Evolutionary conservation across 116 monocot species (phyloP), one percentile per base, ranked within the genome.

Genomic region (Cymodocea nodosa): DNA sequence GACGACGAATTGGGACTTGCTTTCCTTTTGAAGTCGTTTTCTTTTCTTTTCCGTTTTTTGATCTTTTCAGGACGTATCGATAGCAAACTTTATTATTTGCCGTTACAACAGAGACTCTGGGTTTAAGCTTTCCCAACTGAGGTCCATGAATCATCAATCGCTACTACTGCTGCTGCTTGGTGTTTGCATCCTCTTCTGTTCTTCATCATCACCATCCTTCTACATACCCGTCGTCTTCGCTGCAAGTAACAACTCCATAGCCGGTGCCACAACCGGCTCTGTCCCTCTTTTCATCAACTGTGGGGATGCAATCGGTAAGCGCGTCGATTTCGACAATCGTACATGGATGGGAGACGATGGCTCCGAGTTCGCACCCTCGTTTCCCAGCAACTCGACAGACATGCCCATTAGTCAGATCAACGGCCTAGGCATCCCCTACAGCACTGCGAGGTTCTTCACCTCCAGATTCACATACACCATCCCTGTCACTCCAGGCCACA

Each of bases 231-330:
- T 40, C n/a, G 37, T 62, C n/a, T 40, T 39, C 10, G 62, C 62
- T 15, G 40, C 37, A n/a, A 10, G 23, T 72, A 58, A 9, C 51
- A 72, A 12, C 60, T 62, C 72, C 53, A 64, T 83, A 20, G 55
- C 56, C 51, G 78, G 76, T 30, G 30, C 30, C 30, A 30, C 2
- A 1, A 30, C 1, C 30, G 3, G 30, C 30, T 30, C 30, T 3
- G 30, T 3, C 51, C 15, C 70, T 65, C 81, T 90, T 71, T 81
- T 83, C 10, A 75, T 90, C 39, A 73, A 77, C 69, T 86, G 68
- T 50, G 65, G 78, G 12, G 23, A 4, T 40, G 40, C 4, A 23
- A 8, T 52, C 6, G 62, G 74, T 15, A 5, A 59, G 37, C n/a
- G 34, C 14, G 8, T 22, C 39, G 67, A 75, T 52, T 5, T 17